These are phyloP conservation scores for Pythium aphanidermatum DNA, from an alignment of 352 stramenopile species.

Conservation along the genomic window DNA sequence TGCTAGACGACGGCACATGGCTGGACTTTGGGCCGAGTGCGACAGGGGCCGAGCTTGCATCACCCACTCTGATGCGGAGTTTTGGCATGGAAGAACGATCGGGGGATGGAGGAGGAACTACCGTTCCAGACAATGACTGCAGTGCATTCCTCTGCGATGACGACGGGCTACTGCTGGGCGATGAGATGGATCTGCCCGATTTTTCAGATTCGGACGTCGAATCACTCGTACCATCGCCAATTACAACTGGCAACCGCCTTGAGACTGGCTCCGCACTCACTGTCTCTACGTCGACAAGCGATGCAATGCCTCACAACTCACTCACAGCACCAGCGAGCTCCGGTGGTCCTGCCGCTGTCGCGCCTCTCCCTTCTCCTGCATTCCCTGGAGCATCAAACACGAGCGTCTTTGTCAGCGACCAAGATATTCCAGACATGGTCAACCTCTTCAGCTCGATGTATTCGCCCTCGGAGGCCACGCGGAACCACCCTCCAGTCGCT, in stretches of 20 bases:
- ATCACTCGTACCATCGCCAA: conserved; percentile 4
- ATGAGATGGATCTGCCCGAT: conserved; percentile 14
- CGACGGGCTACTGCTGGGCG: conserved; percentile 5
- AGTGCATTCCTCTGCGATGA: too few relatives aligned
- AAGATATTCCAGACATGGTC: conserved; percentile 56
- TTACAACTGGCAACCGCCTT: background rate
- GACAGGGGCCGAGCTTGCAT: conserved; percentile 10
- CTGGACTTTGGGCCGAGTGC: conserved; percentile 20
- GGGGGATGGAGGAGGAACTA: conserved; percentile 10
- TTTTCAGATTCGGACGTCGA: conserved; percentile 14
- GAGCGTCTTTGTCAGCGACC: conserved; percentile 19
- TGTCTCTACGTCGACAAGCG: conserved; percentile 21
- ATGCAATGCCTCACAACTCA: conserved; percentile 9
- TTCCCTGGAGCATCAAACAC: conserved; percentile 9
- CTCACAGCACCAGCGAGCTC: conserved; percentile 1
- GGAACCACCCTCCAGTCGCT: background rate
- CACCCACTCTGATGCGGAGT: conserved; percentile 17
- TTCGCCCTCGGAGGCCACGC: conserved; percentile 22
- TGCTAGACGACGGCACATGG: conserved; percentile 23
- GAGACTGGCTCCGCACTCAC: conserved; percentile 14
- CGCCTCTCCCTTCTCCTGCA: conserved; percentile 4
- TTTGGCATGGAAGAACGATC: conserved; percentile 19
- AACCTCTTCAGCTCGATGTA: conserved; percentile 69
- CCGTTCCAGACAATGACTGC: conserved; percentile 11
- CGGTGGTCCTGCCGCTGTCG: background rate